Base-by-base conservation (phyloP, 108 stramenopile genomes). In the Cyclotella cryptica region DNA sequence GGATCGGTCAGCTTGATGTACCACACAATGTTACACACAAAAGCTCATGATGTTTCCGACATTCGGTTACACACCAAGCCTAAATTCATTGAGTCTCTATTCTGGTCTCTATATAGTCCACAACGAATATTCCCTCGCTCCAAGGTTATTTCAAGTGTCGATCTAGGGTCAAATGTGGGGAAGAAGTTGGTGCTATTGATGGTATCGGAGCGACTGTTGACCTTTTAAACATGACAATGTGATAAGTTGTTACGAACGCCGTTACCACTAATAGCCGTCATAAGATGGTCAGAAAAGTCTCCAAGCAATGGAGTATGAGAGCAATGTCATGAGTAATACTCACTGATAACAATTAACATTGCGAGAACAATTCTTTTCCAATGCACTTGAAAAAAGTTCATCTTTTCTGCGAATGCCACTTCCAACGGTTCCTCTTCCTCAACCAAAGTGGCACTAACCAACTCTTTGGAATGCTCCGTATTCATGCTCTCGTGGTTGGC, bases 51-150 rank as follows among this genome's bases (percentile, higher is more conserved):
- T n/a, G 35, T 35, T 35, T 35, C 35, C 6, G 35, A 5, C 35
- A 6, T 35, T 35, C 6, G 35, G 35, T 5, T 24, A 55, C 55
- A 22, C 24, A 55, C 55, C 55, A 55, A 24, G 21, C 55, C 55
- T n/a, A 49, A n/a, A 49, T n/a, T n/a, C 47, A n/a, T 55, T 22
- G 11, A 12, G 11, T 28, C 8, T 12, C 6, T 7, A 71, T 49
- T 55, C n/a, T 24, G 19, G 3, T 28, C 15, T 12, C 1, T 7
- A 71, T 59, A 26, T 6, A 71, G 3, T 22, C 69, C 69, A 59
- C 69, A 71, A 42, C 40, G 54, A 15, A 71, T 43, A 14, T 39
- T 22, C 7, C 55, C 55, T 71, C 69, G n/a, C 40, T 55, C 53
- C 35, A 40, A 30, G 11, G 57, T 5, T 26, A 53, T 57, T 43